These are phyloP conservation scores for Astragalus membranaceus DNA, from an alignment of 306 rosid species.

Conservation along the genomic window DNA sequence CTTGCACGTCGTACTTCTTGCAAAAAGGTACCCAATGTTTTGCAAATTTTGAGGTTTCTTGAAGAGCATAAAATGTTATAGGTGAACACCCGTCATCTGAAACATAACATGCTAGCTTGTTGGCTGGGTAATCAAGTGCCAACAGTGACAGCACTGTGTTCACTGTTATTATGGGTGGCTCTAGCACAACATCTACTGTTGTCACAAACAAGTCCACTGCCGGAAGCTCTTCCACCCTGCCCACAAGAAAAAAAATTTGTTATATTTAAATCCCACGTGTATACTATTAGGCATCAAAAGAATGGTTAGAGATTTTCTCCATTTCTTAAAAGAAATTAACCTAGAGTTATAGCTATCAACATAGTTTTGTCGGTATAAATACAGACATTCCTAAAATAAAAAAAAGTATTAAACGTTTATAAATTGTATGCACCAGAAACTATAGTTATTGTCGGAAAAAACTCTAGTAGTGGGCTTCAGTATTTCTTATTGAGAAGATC, in stretches of 20 bases:
- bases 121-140: constrained; percentile 61
- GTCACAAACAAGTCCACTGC: constrained; percentile 58
- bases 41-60: constrained; percentile 50
- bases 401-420: no score
- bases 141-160: constrained; percentile 61
- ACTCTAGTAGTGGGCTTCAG: no score
- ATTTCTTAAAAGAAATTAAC: no score
- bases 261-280: background rate
- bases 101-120: constrained; percentile 69
- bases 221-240: constrained; percentile 45
- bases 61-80: constrained; percentile 46
- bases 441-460: no score
- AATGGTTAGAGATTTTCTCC: no score
- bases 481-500: no score
- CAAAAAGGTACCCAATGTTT: constrained; percentile 62
- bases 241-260: background rate
- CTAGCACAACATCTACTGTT: constrained; percentile 50
- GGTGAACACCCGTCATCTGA: constrained; percentile 68
- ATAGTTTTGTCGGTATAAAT: no score
- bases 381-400: no score
- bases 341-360: no score
- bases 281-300: no score
- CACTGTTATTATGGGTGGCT: constrained; percentile 56
- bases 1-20: constrained; percentile 37
- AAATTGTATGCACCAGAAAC: no score